Evolutionary conservation across 805 yeast genomes (phyloP).

Genomic region (Aciculoconidium aculeatum): DNA sequence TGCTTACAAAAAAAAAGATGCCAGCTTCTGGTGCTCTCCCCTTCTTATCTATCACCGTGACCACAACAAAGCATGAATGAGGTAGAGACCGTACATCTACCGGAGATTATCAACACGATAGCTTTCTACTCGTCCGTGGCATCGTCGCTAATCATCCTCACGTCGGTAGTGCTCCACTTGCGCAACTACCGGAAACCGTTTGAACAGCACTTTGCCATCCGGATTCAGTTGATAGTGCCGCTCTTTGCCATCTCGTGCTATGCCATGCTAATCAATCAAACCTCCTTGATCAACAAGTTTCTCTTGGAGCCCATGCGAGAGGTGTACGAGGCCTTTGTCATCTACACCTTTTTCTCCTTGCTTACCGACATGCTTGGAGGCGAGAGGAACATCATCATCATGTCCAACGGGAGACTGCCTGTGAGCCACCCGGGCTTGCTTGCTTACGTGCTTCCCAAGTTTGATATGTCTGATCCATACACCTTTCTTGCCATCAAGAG

Average conservation of each 20-base stretch:
- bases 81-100: too few relatives aligned
- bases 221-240: slow-evolving; percentile 81
- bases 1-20: too few relatives aligned
- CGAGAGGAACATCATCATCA: slow-evolving; percentile 74
- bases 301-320: slow-evolving; percentile 74
- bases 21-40: too few relatives aligned
- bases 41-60: too few relatives aligned
- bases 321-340: slow-evolving; percentile 92
- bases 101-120: slow-evolving; percentile 15
- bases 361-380: slow-evolving; percentile 87
- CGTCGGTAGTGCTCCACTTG: slow-evolving; percentile 28
- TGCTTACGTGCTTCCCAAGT: slow-evolving; percentile 42
- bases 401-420: slow-evolving; percentile 67
- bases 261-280: slow-evolving; percentile 43
- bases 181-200: slow-evolving; percentile 79
- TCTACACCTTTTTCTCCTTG: slow-evolving; percentile 84
- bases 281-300: slow-evolving; percentile 34
- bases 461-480: slow-evolving; percentile 84
- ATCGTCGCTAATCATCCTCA: slow-evolving; percentile 18
- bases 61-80: too few relatives aligned
- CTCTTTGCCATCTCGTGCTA: slow-evolving; percentile 71
- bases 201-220: slow-evolving; percentile 77
- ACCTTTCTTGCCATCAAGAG: slow-evolving; percentile 73
- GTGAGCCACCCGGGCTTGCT: slow-evolving; percentile 57
- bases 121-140: slow-evolving; percentile 16